These are phyloP conservation scores for Lipomyces lipofer DNA, from an alignment of 805 yeast species.

Conservation along the genomic window DNA sequence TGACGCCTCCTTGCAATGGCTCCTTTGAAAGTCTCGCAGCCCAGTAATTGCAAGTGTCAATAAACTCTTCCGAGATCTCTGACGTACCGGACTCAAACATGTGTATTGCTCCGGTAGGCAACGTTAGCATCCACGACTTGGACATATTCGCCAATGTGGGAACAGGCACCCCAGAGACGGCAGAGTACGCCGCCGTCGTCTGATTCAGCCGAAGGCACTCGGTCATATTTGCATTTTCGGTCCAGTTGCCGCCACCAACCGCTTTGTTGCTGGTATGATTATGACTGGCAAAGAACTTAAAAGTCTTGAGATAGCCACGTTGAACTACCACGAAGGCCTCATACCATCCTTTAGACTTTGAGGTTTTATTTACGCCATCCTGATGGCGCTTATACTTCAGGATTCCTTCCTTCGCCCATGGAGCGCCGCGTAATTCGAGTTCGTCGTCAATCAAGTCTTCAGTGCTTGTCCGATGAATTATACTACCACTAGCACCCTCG, in stretches of 20 bases:
- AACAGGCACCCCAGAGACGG: background rate
- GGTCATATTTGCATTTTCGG: slow-evolving; percentile 58
- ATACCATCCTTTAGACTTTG: slow-evolving; percentile 41
- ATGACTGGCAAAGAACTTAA: slow-evolving; percentile 46
- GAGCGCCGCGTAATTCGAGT: slow-evolving; percentile 68
- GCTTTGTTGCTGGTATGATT: slow-evolving; percentile 36
- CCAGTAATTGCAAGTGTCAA: slow-evolving; percentile 86
- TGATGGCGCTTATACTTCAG: slow-evolving; percentile 43
- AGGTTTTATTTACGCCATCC: slow-evolving; percentile 33
- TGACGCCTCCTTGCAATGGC: slow-evolving; percentile 69
- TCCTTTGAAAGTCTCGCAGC: slow-evolving; percentile 80
- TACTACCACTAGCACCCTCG: too few relatives aligned
- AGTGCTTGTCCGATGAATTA: too few relatives aligned
- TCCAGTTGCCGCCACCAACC: slow-evolving; percentile 69
- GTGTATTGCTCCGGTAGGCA: slow-evolving; percentile 51
- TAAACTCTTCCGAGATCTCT: slow-evolving; percentile 67
- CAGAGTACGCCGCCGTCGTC: slow-evolving; percentile 43
- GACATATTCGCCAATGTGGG: slow-evolving; percentile 34
- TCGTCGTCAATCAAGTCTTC: slow-evolving; percentile 51
- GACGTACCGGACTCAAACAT: slow-evolving; percentile 66
- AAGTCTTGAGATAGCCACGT: slow-evolving; percentile 62
- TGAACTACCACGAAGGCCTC: slow-evolving; percentile 66
- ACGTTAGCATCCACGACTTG: slow-evolving; percentile 56
- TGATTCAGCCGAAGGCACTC: slow-evolving; percentile 56
- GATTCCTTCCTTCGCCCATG: slow-evolving; percentile 76